These are phyloP conservation scores for Andrographis paniculata DNA, from an alignment of 305 asterid genomes.

Conservation along the genomic window DNA sequence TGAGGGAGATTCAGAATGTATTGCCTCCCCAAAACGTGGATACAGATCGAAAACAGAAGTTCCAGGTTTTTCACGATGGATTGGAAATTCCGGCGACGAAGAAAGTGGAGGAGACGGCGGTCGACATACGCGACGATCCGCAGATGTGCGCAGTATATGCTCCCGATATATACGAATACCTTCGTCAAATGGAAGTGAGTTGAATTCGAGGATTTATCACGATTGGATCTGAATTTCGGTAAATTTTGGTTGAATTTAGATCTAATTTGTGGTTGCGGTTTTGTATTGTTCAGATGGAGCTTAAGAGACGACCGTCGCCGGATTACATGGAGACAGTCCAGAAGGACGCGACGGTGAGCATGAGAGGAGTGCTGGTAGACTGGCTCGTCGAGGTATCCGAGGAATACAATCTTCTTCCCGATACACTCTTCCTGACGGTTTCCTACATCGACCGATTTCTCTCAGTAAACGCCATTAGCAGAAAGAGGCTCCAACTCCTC, in stretches of 20 bases:
- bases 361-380: conserved; percentile 42
- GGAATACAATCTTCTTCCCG: conserved; percentile 46
- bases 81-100: conserved; percentile 8
- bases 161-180: conserved; percentile 57
- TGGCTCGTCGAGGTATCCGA: conserved; percentile 46
- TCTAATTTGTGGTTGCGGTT: neutral
- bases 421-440: conserved; percentile 49
- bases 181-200: conserved; percentile 65
- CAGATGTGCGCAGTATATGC: conserved; percentile 63
- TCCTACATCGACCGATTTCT: conserved; percentile 55
- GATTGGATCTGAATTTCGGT: neutral
- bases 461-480: conserved; percentile 27
- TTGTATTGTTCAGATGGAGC: conserved; percentile 26
- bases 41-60: neutral
- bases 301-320: conserved; percentile 32
- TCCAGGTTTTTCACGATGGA: conserved; percentile 9
- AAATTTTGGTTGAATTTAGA: neutral
- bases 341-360: conserved; percentile 29
- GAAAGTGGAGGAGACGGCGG: conserved; percentile 9
- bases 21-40: conserved; percentile 13
- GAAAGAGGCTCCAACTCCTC: conserved; percentile 67
- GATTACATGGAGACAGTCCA: conserved; percentile 39
- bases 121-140: conserved; percentile 35
- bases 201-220: neutral
- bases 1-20: conserved; percentile 54